Evolutionary conservation across 75 land plant species (phyloP), one percentile per base, ranked within the genome.

Genomic region (Gnetum montanum): DNA sequence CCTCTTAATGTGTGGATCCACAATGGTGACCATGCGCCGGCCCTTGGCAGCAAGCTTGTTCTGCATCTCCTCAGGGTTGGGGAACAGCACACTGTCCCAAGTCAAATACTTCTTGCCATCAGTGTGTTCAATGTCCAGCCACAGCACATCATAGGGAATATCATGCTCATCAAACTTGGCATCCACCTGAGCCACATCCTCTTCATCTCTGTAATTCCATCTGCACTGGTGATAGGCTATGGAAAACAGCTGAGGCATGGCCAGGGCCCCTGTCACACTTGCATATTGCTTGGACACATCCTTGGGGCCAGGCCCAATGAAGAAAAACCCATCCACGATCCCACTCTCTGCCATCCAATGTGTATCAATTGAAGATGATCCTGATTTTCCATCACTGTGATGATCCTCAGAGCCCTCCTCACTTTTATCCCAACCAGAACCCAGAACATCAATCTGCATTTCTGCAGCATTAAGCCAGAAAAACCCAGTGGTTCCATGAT

Each of bases 61-160:
- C 69, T 95, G 99, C 99, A 95, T 90, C 65, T 86, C 92, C 37
- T 71, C 86, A 0, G 99, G 96, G 54, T 83, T 54, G 0, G 99
- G 99, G 58, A 95, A 95, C 31, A 86, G 49, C 26, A 52, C 57
- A 27, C 53, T 68, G 68, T 95, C 99, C 97, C 97, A 95, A 4
- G 99, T 95, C 55, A 95, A 90, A 54, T 95, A 95, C 62, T 61
- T 71, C 63, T 86, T 90, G 31, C 99, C 99, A 65, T 95, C 92
- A 3, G 99, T 95, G 35, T 95, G 99, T 71, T 95, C 99, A 67
- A 95, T 90, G 65, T 95, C 99, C 20, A 95, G 85, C 99, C 99
- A 95, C 23, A 95, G 63, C 12, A 90, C 96, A 79, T 95, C 99
- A 57, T 95, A 95, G 0, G 99, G 92, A 24, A 95, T 95, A 56